phyloP scores from a whole-genome alignment of 495 filamentous ascomycete genomes.

The Penicillium subrubescens region DNA sequence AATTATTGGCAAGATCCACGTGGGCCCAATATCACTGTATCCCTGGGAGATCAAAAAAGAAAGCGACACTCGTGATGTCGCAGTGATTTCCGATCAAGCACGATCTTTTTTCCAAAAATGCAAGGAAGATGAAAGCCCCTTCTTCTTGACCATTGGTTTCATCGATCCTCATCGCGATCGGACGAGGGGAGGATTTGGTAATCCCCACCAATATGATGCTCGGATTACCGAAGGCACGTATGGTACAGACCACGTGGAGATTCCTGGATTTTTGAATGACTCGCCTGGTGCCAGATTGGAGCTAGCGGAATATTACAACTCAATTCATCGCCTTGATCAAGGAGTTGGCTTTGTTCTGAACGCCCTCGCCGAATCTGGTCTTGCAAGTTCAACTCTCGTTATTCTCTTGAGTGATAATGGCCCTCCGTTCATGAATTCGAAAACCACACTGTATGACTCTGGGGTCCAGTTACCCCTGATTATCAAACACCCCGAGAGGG shows the following conservation, averaged over 20 bases:
- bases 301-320: constrained; percentile 45
- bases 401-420: constrained; percentile 52
- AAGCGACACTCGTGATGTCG: constrained; percentile 37
- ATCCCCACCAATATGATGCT: constrained; percentile 26
- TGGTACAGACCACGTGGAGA: constrained; percentile 31
- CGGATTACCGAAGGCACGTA: constrained; percentile 18
- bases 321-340: constrained; percentile 42
- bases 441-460: constrained; percentile 51
- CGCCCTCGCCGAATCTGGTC: constrained; percentile 29
- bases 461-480: constrained; percentile 47
- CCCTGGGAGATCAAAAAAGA: constrained; percentile 43
- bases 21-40: constrained; percentile 42
- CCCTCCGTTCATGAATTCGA: constrained; percentile 51
- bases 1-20: constrained; percentile 50
- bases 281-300: constrained; percentile 39
- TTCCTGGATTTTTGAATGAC: constrained; percentile 40
- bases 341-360: constrained; percentile 45
- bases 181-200: constrained; percentile 46
- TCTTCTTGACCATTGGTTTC: constrained; percentile 46
- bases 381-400: constrained; percentile 41
- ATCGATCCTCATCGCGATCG: constrained; percentile 48
- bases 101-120: constrained; percentile 38
- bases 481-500: constrained; percentile 33
- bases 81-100: constrained; percentile 36
- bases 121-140: constrained; percentile 30